phyloP scores from a whole-genome alignment of 139 green algal species.

The Gonium pectorale region DNA sequence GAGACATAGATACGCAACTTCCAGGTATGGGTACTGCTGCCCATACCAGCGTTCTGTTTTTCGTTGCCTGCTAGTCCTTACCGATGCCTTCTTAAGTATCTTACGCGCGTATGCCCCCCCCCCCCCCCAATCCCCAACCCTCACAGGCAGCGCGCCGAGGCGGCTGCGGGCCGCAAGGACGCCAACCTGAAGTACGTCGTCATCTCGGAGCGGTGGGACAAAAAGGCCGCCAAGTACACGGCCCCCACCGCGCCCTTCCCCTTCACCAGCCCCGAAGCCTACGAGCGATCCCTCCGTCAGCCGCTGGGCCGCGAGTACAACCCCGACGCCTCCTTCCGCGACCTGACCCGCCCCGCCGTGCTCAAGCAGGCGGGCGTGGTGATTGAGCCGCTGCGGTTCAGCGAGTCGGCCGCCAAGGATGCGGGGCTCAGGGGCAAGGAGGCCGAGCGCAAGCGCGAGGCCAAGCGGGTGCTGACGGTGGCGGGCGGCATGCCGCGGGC shows the following conservation, averaged over 20 bases:
- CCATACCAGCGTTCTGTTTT: too few species aligned
- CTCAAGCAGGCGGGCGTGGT: slow-evolving; percentile 80
- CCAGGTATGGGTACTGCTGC: too few species aligned
- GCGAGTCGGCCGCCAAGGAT: background rate
- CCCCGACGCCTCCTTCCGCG: slow-evolving; percentile 77
- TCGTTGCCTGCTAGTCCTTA: too few species aligned
- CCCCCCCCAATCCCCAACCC: background rate
- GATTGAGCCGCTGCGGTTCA: slow-evolving; percentile 69
- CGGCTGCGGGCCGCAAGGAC: slow-evolving; percentile 77
- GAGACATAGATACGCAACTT: too few species aligned
- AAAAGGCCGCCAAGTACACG: slow-evolving; percentile 84
- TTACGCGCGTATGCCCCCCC: too few species aligned
- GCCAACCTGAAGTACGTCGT: slow-evolving; percentile 87
- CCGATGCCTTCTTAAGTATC: too few species aligned
- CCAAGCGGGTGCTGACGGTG: slow-evolving; percentile 1
- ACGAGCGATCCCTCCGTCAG: slow-evolving; percentile 75
- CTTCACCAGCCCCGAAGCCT: slow-evolving; percentile 60
- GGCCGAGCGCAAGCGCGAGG: background rate
- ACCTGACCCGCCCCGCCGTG: slow-evolving; percentile 83
- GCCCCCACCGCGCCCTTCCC: slow-evolving; percentile 77
- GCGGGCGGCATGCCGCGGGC: background rate
- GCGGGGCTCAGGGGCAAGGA: background rate
- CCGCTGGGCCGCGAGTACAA: slow-evolving; percentile 94
- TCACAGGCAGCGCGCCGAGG: slow-evolving; percentile 62
- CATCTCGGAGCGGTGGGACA: slow-evolving; percentile 92